Evolutionary conservation across 1,284 basidiomycete species (phyloP).

Genomic region (Pseudozyma hubeiensis): DNA sequence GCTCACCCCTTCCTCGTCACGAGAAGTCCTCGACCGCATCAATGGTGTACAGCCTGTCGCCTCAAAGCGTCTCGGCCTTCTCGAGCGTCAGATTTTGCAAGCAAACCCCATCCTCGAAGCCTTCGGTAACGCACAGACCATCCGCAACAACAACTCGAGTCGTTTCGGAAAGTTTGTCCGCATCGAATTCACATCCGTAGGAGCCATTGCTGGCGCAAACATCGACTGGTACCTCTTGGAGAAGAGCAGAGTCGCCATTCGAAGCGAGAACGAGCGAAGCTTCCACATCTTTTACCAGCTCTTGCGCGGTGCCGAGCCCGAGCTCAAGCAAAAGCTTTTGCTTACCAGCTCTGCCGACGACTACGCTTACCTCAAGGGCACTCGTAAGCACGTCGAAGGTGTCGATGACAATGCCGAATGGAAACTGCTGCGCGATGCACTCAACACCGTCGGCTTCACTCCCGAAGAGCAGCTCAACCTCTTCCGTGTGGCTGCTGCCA

Average conservation of each 20-base stretch:
- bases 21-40: conserved; percentile 60
- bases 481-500: conserved; percentile 91
- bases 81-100: conserved; percentile 96
- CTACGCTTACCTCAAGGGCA: conserved; percentile 92
- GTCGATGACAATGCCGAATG: conserved; percentile 93
- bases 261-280: conserved; percentile 76
- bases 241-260: conserved; percentile 84
- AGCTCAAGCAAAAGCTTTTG: conserved; percentile 75
- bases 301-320: conserved; percentile 61
- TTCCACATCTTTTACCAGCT: conserved; percentile 99
- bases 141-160: conserved; percentile 98
- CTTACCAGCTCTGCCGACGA: conserved; percentile 78
- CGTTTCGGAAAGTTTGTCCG: conserved; percentile 97
- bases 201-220: conserved; percentile 96
- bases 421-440: conserved; percentile 81
- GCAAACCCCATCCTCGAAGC: conserved; percentile 98
- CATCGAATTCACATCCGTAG: conserved; percentile 92
- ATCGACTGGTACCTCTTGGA: conserved; percentile 99
- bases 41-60: conserved; percentile 53
- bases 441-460: conserved; percentile 88
- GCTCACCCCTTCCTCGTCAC: conserved; percentile 49
- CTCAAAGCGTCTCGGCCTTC: conserved; percentile 76
- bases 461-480: conserved; percentile 87
- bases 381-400: conserved; percentile 89
- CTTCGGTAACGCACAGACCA: conserved; percentile 98